These are phyloP conservation scores for Pythium plurisporium DNA, from an alignment of 352 stramenopile genomes.

Conservation along the genomic window DNA sequence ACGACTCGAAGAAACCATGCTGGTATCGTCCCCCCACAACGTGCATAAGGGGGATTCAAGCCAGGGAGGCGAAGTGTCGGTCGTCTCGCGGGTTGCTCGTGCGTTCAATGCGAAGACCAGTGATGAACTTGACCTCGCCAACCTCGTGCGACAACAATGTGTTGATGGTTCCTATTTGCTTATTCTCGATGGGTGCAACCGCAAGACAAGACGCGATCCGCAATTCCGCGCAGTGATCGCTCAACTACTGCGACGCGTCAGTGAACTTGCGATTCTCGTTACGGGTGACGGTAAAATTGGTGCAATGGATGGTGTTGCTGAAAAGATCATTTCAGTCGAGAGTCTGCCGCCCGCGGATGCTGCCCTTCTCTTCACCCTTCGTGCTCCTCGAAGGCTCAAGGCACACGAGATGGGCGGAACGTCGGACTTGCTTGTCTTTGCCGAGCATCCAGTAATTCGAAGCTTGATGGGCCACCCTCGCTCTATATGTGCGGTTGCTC, in stretches of 20 bases:
- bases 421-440: conserved; percentile 51
- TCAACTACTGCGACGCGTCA: conserved; percentile 61
- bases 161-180: conserved; percentile 53
- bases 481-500: conserved; percentile 73
- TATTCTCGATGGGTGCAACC: conserved; percentile 76
- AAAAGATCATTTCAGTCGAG: conserved; percentile 73
- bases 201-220: conserved; percentile 34
- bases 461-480: conserved; percentile 54
- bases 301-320: conserved; percentile 70
- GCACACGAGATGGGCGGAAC: conserved; percentile 76
- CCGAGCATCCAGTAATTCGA: conserved; percentile 62
- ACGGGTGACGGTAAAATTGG: conserved; percentile 72
- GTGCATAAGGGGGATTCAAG: background rate
- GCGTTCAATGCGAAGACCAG: conserved; percentile 7
- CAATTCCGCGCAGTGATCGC: conserved; percentile 43
- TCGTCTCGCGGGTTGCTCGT: conserved; percentile 14
- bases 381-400: conserved; percentile 67
- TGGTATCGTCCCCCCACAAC: background rate
- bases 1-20: conserved; percentile 29
- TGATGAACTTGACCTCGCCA: conserved; percentile 38
- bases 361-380: conserved; percentile 70
- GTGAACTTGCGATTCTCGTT: conserved; percentile 51
- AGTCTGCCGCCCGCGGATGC: conserved; percentile 59
- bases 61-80: background rate
- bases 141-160: conserved; percentile 46